These are phyloP conservation scores for Neurospora sp. DNA, from an alignment of 495 filamentous ascomycete species.

Conservation along the genomic window DNA sequence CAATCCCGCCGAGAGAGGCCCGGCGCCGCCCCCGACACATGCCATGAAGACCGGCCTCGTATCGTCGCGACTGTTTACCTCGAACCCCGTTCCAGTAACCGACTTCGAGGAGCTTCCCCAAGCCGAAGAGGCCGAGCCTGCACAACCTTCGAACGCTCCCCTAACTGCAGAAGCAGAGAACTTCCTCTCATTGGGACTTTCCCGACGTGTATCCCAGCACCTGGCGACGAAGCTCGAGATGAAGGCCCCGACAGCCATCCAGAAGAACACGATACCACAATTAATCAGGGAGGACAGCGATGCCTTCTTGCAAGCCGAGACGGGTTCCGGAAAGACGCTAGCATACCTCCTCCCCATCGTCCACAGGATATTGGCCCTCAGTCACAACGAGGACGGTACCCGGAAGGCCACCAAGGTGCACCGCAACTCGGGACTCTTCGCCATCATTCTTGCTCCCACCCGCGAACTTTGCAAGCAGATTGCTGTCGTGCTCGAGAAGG, in stretches of 20 bases:
- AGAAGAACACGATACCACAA: conserved; percentile 68
- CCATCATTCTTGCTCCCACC: conserved; percentile 83
- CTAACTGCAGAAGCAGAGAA: conserved; percentile 71
- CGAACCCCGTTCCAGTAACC: conserved; percentile 62
- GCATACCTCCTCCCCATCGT: conserved; percentile 89
- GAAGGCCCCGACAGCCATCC: conserved; percentile 88
- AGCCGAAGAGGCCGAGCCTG: conserved; percentile 36
- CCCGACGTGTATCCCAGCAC: conserved; percentile 65
- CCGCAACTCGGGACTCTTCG: conserved; percentile 81
- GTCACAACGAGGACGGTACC: conserved; percentile 39
- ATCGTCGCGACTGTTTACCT: conserved; percentile 84
- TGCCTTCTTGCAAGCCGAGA: conserved; percentile 95
- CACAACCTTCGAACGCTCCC: conserved; percentile 89
- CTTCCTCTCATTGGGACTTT: conserved; percentile 75
- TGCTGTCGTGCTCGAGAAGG: conserved; percentile 64
- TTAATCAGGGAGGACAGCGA: conserved; percentile 75
- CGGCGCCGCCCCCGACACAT: conserved; percentile 13
- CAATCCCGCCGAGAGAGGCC: conserved; percentile 8
- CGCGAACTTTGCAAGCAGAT: conserved; percentile 93
- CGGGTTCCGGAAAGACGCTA: conserved; percentile 92
- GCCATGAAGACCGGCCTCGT: conserved; percentile 39
- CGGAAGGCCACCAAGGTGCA: conserved; percentile 44
- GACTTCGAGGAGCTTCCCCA: conserved; percentile 33
- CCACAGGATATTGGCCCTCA: conserved; percentile 72
- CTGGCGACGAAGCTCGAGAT: conserved; percentile 77